Evolutionary conservation across 2,329 filamentous ascomycete species (phyloP).

Genomic region (Dactylellina drechsleri): DNA sequence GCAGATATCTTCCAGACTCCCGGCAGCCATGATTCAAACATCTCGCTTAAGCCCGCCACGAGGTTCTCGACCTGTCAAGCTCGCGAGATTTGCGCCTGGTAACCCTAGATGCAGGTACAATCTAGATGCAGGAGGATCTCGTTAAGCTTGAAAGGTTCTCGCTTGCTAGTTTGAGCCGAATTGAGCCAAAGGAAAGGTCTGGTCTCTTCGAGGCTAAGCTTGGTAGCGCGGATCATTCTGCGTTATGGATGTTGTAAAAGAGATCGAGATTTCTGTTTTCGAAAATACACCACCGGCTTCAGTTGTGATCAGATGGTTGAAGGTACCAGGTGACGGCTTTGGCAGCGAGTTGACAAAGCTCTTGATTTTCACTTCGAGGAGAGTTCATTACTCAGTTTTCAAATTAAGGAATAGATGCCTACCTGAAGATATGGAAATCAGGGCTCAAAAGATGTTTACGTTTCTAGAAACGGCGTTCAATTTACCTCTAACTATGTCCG

Average conservation of each 20-base stretch:
- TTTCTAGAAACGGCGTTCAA: neutral
- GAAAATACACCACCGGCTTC: neutral
- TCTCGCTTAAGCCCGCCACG: neutral
- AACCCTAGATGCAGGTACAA: too few relatives aligned
- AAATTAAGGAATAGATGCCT: too few relatives aligned
- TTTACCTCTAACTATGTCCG: neutral
- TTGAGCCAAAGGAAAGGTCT: too few relatives aligned
- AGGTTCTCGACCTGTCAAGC: conserved; percentile 1
- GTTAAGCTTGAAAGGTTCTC: neutral
- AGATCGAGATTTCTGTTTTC: conserved; percentile 10
- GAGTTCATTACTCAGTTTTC: too few relatives aligned
- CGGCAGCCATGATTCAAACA: too few relatives aligned
- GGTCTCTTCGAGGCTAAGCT: neutral
- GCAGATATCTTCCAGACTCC: too few relatives aligned
- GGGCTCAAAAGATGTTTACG: neutral
- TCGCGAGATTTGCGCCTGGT: neutral
- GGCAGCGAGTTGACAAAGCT: too few relatives aligned
- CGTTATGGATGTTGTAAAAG: conserved; percentile 30
- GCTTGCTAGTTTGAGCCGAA: neutral
- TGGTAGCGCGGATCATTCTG: conserved; percentile 6
- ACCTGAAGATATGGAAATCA: too few relatives aligned
- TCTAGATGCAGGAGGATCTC: neutral
- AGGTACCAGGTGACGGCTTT: too few relatives aligned
- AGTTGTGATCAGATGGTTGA: too few relatives aligned
- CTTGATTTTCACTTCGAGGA: too few relatives aligned